These are phyloP conservation scores for Vitis hybrid DNA, from an alignment of 177 flowering plant species.

Conservation along the genomic window DNA sequence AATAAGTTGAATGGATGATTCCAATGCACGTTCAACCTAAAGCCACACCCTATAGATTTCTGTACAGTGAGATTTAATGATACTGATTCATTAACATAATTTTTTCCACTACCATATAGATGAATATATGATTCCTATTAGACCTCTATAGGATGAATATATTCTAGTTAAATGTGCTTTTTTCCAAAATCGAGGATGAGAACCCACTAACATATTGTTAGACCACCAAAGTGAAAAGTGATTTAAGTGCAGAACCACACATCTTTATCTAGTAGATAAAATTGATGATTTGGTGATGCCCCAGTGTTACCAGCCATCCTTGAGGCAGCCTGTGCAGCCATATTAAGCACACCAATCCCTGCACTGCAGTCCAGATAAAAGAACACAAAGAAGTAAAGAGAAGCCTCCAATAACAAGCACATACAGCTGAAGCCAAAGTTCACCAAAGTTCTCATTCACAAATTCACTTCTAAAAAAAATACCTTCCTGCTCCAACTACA, in stretches of 20 bases:
- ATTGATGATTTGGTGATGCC: slow-evolving; percentile 39
- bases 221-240: background rate
- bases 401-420: slow-evolving; percentile 6
- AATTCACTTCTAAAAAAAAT: slow-evolving; percentile 9
- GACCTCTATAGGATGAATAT: background rate
- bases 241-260: slow-evolving; percentile 37
- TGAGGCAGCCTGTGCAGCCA: slow-evolving; percentile 73
- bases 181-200: background rate
- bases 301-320: slow-evolving; percentile 64
- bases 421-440: background rate
- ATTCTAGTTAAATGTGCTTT: background rate
- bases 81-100: slow-evolving; percentile 1
- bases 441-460: background rate
- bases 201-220: background rate
- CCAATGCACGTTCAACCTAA: background rate
- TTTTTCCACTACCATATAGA: background rate
- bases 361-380: slow-evolving; percentile 67
- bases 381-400: slow-evolving; percentile 13
- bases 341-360: slow-evolving; percentile 94
- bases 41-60: slow-evolving; percentile 1
- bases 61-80: background rate
- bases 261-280: slow-evolving; percentile 88
- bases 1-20: background rate
- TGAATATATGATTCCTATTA: background rate
- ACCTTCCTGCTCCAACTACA: slow-evolving; percentile 99